Percentiles rank a stretch among this genome's conserved stretches.
Conservation (phyloP, 805 yeast genomes). For the Myxozyma vanderwaltii region DNA sequence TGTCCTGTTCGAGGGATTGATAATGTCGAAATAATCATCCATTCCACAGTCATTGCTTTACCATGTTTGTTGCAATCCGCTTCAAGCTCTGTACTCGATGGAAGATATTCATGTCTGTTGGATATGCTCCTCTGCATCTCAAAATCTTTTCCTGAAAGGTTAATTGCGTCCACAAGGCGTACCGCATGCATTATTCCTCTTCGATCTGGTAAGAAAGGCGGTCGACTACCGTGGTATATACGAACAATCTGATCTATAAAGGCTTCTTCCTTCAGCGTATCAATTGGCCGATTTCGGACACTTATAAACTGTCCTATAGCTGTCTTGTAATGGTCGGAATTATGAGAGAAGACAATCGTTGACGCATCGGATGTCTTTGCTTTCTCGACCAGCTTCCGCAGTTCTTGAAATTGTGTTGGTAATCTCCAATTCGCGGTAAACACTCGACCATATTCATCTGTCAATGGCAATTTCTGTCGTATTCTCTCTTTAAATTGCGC, state of each 20-base stretch:
- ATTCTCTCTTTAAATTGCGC: slow-evolving; percentile 4
- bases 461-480: neutral
- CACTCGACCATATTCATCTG: slow-evolving; percentile 22
- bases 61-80: neutral
- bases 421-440: slow-evolving; percentile 24
- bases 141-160: neutral
- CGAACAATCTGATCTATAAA: neutral
- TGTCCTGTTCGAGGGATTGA: slow-evolving; percentile 16
- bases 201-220: neutral
- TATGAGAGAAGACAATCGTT: neutral
- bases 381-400: neutral
- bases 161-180: neutral
- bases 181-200: neutral
- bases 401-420: slow-evolving; percentile 7
- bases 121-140: neutral
- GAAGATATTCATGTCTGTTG: neutral
- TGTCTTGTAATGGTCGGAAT: neutral
- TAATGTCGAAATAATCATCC: slow-evolving; percentile 24
- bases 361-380: neutral
- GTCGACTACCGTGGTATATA: neutral
- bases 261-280: slow-evolving; percentile 2
- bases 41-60: slow-evolving; percentile 9
- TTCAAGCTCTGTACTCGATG: neutral
- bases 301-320: neutral
- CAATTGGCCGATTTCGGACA: neutral